These are phyloP conservation scores for Wickerhamiella musiphila DNA, from an alignment of 805 yeast genomes.

Conservation along the genomic window DNA sequence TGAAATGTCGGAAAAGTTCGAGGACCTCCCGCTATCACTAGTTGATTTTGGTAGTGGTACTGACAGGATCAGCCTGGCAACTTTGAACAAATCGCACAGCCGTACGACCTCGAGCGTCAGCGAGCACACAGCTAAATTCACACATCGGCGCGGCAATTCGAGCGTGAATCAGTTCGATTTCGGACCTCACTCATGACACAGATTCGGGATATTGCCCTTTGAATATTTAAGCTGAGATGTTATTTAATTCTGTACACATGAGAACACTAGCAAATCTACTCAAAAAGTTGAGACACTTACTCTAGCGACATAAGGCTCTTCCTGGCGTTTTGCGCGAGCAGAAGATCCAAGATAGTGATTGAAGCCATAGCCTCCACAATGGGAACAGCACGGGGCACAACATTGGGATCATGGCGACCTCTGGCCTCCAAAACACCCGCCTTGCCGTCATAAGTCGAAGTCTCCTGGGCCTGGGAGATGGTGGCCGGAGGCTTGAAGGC, in stretches of 20 bases:
- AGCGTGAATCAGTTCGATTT: constrained; percentile 3
- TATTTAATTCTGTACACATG: background rate
- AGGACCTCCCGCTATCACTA: too few relatives aligned
- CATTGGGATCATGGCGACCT: constrained; percentile 98
- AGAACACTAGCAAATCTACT: background rate
- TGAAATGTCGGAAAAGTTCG: too few relatives aligned
- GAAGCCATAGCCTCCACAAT: constrained; percentile 98
- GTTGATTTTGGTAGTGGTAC: too few relatives aligned
- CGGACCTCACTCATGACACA: constrained; percentile 1
- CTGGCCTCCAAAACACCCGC: constrained; percentile 82
- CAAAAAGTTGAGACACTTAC: constrained; percentile 9
- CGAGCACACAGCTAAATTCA: background rate
- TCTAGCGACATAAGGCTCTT: constrained; percentile 28
- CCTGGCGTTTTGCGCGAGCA: constrained; percentile 74
- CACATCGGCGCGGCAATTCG: background rate
- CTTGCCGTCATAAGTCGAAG: constrained; percentile 77
- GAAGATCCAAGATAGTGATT: constrained; percentile 74
- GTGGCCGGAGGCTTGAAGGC: constrained; percentile 99
- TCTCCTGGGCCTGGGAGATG: constrained; percentile 78
- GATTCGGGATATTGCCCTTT: background rate
- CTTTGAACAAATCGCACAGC: background rate
- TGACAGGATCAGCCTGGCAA: too few relatives aligned
- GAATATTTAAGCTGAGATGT: background rate
- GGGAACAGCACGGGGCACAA: constrained; percentile 96
- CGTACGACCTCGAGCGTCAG: background rate